Percentiles rank a stretch among this genome's conserved stretches.
Conservation (phyloP, 768 basidiomycete species). For the Boletus tylopilopsis region DNA sequence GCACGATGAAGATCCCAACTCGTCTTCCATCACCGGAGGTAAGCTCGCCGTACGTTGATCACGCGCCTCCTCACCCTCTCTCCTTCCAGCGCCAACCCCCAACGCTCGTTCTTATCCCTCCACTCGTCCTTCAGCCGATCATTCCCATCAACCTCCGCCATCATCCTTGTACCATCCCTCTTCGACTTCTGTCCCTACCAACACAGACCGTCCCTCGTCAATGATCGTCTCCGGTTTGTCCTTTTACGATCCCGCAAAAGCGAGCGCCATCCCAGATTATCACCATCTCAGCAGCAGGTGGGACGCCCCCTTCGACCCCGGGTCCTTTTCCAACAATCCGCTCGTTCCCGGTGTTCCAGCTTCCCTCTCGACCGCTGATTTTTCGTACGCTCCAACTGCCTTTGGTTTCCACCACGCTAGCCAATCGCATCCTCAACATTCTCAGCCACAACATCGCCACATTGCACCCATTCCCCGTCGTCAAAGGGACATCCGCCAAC, state of each 20-base stretch:
- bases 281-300: too few relatives aligned
- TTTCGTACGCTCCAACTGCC: neutral
- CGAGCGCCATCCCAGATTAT: slow-evolving; percentile 29
- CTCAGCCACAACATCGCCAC: slow-evolving; percentile 14
- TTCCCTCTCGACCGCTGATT: neutral
- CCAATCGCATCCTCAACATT: neutral
- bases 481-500: neutral
- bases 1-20: neutral
- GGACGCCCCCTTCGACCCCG: slow-evolving; percentile 12
- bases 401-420: neutral
- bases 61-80: neutral
- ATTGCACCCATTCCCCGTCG: slow-evolving; percentile 9
- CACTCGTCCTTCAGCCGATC: neutral
- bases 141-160: neutral
- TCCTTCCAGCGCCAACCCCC: neutral
- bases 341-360: neutral
- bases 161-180: too few relatives aligned
- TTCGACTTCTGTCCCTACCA: too few relatives aligned
- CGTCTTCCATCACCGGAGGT: too few relatives aligned
- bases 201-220: too few relatives aligned
- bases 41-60: too few relatives aligned
- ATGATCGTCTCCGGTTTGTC: too few relatives aligned
- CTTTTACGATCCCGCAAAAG: too few relatives aligned
- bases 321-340: slow-evolving; percentile 5
- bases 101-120: slow-evolving; percentile 2